Base-by-base conservation (phyloP, 1,284 basidiomycete genomes). In the Cryptococcus floricola region DNA sequence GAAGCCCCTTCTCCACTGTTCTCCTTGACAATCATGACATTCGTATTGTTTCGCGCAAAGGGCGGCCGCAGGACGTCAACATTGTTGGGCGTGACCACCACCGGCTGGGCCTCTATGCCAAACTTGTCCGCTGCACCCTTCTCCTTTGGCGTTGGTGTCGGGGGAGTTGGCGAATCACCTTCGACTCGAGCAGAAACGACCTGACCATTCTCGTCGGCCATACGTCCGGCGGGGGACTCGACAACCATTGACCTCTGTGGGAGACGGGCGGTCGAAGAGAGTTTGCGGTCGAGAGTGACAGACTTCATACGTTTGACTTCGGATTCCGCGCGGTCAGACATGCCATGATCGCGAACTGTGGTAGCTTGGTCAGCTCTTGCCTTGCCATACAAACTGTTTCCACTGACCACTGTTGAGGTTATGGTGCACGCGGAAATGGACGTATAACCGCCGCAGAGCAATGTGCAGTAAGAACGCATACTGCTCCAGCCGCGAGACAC, bases 391-490 rank as follows among this genome's bases (percentile, higher is more conserved):
- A 42, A 12, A 31, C n/a, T 16, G 31, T 46, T 2, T 2, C 31
- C n/a, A 68, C 71, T 62, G 50, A 69, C 72, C 70, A 53, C 67
- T 69, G 1, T 90, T 87, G 27, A 97, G 88, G 19, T 93, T 88
- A 31, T 94, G 93, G 63, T 92, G 86, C 78, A 91, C 89, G 79
- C 91, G 89, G 70, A 98, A 81, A 56, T 98, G 82, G 44, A 91
- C 83, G 77, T 93, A 97, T 53, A 99, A 80, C 67, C 95, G 84
- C 63, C 94, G 84, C 54, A 99, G 81, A 5, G 95, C 96, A 18
- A 98, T 96, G 67, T 98, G 94, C 53, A 99, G 80, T 59, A 99
- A 78, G 80, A 96, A 99, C 0, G 96, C 90, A 75, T 97, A 99
- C 74, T 99, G 95, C 79, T 99, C 95, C 64, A 99, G 79, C 59